Conservation (phyloP, 495 filamentous ascomycete genomes). For the Podospora conica region DNA sequence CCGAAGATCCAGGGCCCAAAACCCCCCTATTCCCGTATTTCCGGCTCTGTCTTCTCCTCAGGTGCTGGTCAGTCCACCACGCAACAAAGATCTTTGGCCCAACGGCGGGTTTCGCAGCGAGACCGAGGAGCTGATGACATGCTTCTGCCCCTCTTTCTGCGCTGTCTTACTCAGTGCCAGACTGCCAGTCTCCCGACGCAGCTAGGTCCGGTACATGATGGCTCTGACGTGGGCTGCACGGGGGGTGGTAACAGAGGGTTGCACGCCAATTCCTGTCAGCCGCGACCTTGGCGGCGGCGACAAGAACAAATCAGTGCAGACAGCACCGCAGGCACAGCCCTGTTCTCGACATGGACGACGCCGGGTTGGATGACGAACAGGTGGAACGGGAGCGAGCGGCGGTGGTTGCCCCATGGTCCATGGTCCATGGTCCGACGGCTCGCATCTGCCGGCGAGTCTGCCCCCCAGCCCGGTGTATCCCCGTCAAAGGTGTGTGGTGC, state of each 20-base stretch:
- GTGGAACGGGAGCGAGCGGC: background rate
- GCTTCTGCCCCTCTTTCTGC: background rate
- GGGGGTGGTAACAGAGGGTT: background rate
- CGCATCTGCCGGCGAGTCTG: background rate
- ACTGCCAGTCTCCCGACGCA: too few species aligned
- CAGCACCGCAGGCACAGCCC: background rate
- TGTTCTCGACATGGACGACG: background rate
- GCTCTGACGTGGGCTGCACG: background rate
- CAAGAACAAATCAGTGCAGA: background rate
- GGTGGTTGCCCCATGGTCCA: too few species aligned
- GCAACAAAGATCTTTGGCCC: too few species aligned
- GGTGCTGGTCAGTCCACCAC: background rate
- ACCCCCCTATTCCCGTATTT: background rate
- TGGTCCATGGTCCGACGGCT: background rate
- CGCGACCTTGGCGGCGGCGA: background rate
- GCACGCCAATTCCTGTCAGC: background rate
- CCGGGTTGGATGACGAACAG: slow-evolving; percentile 4
- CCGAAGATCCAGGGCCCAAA: too few species aligned
- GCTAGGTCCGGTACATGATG: background rate
- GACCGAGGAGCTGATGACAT: background rate
- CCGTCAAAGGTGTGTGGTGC: background rate
- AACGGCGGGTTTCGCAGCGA: background rate
- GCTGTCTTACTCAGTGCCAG: background rate
- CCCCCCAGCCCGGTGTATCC: background rate
- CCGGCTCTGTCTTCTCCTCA: background rate